Conservation (phyloP, 2,329 filamentous ascomycete species). For the Talaromyces marneffei region DNA sequence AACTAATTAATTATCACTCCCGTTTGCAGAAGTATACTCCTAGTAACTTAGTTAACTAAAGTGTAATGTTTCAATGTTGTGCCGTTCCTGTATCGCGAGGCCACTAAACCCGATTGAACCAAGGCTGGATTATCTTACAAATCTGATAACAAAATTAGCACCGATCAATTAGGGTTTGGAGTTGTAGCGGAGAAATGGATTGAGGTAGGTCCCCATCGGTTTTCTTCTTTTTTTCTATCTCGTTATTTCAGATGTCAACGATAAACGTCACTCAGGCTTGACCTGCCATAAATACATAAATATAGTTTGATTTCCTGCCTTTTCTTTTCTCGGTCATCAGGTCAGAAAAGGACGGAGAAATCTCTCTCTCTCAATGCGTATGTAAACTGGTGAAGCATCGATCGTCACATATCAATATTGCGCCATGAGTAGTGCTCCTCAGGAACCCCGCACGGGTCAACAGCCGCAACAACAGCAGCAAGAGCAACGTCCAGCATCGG, state of each 20-base stretch:
- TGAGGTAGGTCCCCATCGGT: neutral
- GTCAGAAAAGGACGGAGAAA: no score
- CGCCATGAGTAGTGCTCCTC: constrained; percentile 4
- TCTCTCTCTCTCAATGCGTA: neutral
- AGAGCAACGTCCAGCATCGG: neutral
- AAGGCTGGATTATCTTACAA: neutral
- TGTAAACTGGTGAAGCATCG: neutral
- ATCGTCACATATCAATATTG: neutral
- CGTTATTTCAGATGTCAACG: neutral
- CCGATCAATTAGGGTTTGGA: neutral
- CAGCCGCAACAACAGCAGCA: neutral
- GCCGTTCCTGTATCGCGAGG: neutral
- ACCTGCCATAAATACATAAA: neutral
- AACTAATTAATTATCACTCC: neutral
- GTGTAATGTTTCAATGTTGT: neutral
- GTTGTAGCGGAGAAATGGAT: neutral
- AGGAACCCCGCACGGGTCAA: constrained; percentile 7
- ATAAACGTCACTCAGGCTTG: neutral
- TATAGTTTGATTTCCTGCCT: neutral
- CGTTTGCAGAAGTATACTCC: neutral
- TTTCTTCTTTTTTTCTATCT: neutral
- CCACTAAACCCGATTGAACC: neutral
- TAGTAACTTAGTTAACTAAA: neutral
- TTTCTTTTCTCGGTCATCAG: neutral
- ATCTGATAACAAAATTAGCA: neutral